Evolutionary conservation across 345 rosid genomes (phyloP), one percentile per base, ranked within the genome.

Genomic region (Passiflora organensis): DNA sequence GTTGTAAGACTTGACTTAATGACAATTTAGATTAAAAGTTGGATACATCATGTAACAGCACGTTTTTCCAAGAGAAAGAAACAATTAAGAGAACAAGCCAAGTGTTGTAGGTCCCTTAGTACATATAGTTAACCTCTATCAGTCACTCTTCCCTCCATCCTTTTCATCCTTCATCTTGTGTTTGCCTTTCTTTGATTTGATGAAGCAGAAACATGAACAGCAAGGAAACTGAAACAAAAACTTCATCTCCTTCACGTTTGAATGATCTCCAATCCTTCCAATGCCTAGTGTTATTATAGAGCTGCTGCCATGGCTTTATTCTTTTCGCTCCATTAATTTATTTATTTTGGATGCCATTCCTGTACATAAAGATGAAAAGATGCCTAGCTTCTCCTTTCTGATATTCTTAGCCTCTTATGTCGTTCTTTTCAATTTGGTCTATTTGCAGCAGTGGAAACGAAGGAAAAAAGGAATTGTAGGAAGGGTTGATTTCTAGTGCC

Each of bases 181-280:
- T 57, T 78, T 80, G 49, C 55, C 36, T 50, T 70, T 76, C 60
- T 77, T 72, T 66, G 72, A 16, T 70, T 74, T 72, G 66, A 71
- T 28, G 70, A 64, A 69, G 72, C 78, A 75, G 82, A 80, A 77
- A 51, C 80, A 77, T 10, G 78, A 63, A 66, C 78, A 74, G 6
- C 79, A 64, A 39, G 72, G 79, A 60, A 79, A 46, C 57, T 75
- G 66, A 49, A 70, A 38, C 70, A 71, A 36, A 71, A 76, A 63
- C 82, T 76, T 75, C 80, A 71, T 80, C 38, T 63, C 63, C 55
- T 63, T 41, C 21, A 13, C 20, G n/a, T 20, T 42, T 41, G 15
- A 22, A 22, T 69, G 65, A 52, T 55, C 50, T 68, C 28, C 25
- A 56, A 53, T 57, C 42, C 50, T 47, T 18, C 45, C 43, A 32